Percentiles rank a stretch among this genome's conserved stretches.
These are phyloP conservation scores for Celoporthe dispersa DNA, from an alignment of 2,329 filamentous ascomycete genomes.

Conservation along the genomic window DNA sequence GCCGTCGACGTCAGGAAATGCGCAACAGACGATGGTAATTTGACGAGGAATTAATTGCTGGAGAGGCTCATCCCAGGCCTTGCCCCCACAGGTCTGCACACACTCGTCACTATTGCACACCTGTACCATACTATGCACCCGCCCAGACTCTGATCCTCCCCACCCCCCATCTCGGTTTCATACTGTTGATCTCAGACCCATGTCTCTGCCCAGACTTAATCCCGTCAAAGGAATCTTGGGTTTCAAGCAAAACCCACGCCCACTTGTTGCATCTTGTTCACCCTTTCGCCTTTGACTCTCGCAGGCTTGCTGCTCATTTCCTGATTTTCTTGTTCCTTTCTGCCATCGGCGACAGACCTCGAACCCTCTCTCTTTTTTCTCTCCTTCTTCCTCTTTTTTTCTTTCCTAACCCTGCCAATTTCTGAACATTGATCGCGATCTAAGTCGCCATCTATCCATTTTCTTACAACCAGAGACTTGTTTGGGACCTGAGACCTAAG, in stretches of 20 bases:
- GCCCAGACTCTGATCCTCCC: neutral
- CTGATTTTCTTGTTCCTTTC: neutral
- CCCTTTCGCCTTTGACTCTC: neutral
- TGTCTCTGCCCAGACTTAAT: slow-evolving; percentile 9
- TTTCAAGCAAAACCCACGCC: slow-evolving; percentile 13
- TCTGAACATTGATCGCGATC: neutral
- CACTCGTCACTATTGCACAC: neutral
- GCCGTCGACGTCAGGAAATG: neutral
- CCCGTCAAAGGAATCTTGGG: slow-evolving; percentile 12
- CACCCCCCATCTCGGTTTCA: slow-evolving; percentile 8
- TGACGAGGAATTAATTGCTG: neutral
- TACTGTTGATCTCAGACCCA: slow-evolving; percentile 5
- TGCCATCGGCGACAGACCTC: neutral
- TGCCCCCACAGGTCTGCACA: neutral
- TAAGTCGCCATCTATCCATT: slow-evolving; percentile 2
- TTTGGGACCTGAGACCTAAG: neutral
- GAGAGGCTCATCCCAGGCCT: neutral
- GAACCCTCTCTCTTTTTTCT: neutral
- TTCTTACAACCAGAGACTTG: neutral
- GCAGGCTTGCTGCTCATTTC: neutral
- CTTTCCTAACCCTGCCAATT: neutral
- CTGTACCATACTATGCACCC: neutral
- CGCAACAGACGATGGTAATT: slow-evolving; percentile 1
- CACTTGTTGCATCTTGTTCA: neutral
- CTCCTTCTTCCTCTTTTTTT: neutral